Conservation (phyloP, 176 grass and related monocot species). For the Triticum turgidum region DNA sequence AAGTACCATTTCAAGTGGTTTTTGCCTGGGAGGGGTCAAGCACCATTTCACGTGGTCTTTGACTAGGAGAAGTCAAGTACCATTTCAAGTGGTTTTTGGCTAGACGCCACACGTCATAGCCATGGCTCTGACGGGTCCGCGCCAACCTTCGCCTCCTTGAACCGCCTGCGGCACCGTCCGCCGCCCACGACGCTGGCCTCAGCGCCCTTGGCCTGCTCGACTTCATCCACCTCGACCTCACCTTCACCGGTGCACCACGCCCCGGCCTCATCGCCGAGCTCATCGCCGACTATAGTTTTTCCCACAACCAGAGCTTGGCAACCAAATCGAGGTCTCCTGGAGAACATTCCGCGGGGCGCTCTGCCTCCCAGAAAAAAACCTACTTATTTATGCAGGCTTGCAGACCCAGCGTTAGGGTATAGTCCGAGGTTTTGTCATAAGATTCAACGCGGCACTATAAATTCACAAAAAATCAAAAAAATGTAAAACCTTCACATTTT, state of each 20-base stretch:
- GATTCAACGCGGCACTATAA: too few relatives aligned
- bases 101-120: too few relatives aligned
- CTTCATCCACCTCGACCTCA: background rate
- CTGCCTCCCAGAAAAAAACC: background rate
- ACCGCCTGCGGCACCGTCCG: background rate
- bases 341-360: background rate
- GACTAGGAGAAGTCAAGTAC: too few relatives aligned
- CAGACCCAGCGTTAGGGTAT: too few relatives aligned
- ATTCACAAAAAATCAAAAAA: too few relatives aligned
- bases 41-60: too few relatives aligned
- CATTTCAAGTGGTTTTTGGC: too few relatives aligned
- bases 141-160: background rate
- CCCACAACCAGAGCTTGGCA: background rate
- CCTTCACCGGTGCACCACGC: background rate
- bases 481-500: too few relatives aligned
- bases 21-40: too few relatives aligned
- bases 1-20: too few relatives aligned
- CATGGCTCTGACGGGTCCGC: background rate
- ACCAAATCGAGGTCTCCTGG: background rate
- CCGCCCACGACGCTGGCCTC: background rate
- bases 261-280: background rate
- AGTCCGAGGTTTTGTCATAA: too few relatives aligned
- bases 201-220: background rate
- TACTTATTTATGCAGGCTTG: too few relatives aligned
- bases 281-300: background rate